Conservation (phyloP, 2,329 filamentous ascomycete species). For the Fusarium pseudocircinatum region DNA sequence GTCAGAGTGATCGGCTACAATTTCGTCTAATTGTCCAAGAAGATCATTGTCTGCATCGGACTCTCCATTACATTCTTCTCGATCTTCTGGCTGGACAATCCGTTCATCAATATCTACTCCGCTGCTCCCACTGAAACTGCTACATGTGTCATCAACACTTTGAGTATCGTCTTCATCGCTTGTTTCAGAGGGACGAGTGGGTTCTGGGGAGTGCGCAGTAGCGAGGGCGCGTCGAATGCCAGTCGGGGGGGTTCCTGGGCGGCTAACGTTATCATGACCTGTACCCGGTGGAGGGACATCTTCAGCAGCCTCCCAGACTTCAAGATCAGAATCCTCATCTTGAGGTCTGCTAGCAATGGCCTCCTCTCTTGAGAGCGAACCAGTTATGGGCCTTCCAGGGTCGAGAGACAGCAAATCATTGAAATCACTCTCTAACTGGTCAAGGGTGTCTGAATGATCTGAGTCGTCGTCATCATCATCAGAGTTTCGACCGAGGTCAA, state of each 20-base stretch:
- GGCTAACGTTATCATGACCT: neutral
- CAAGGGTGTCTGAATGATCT: neutral
- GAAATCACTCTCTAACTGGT: neutral
- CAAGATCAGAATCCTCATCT: neutral
- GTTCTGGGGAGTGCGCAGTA: too few relatives aligned
- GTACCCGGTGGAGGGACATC: neutral
- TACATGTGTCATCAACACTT: neutral
- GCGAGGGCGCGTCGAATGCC: neutral
- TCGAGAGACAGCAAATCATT: neutral
- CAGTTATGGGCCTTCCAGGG: neutral
- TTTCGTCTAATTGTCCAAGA: neutral
- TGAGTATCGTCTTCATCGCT: neutral
- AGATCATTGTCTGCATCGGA: neutral
- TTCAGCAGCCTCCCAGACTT: neutral
- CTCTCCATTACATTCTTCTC: neutral
- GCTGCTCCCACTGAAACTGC: neutral
- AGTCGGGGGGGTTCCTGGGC: neutral
- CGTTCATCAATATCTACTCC: neutral
- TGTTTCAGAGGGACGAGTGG: neutral
- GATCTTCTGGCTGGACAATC: neutral
- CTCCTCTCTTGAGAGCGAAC: neutral
- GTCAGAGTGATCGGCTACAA: neutral
- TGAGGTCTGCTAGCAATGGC: neutral
- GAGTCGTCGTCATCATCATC: neutral
- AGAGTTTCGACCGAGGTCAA: neutral